Base-by-base conservation (phyloP, 805 yeast genomes). In the Yamadazyma phyllophila region DNA sequence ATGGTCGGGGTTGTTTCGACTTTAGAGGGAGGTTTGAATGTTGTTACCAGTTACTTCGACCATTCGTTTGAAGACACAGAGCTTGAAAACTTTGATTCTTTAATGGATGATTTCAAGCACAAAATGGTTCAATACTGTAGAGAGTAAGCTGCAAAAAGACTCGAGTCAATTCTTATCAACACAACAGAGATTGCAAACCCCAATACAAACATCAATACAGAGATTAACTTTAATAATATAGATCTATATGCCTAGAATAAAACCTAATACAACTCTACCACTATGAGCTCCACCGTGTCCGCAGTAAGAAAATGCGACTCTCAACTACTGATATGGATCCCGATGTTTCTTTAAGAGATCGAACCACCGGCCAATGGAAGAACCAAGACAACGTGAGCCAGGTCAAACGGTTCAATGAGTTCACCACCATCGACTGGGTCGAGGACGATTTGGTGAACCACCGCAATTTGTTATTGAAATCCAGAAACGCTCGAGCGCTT, bases 371-470 rank as follows among this genome's bases (percentile, higher is more conserved):
- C 1, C 53, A 58, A 27, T 71, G 76, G 76, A 52, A 63, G 36
- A 56, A 65, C 44, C 76, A 71, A 44, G 65, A 63, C 11, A 43
- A 50, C 5, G 57, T 72, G 14, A 56, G 59, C 16, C 71, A 71
- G 38, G 73, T 74, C 13, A 74, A 73, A 44, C 63, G 79, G 41
- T 86, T 83, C 56, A 76, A 79, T 36, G 79, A 79, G 36, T 86
- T 83, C 57, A 65, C 65, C 13, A 85, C 92, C 3, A 74, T 85
- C 2, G 92, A 86, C 54, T 82, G 89, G 87, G 70, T 82, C 12
- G 78, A 79, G 44, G 90, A 83, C 52, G 78, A 79, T 41, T 60
- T 75, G 15, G 68, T 68, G 17, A 79, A 77, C 30, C 81, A 82
- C 52, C 54, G 59, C 35, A 58, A 59, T 37, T 48, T 67, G 36